Conservation (phyloP, 164 flowering plant genomes). For the Annona cherimola region DNA sequence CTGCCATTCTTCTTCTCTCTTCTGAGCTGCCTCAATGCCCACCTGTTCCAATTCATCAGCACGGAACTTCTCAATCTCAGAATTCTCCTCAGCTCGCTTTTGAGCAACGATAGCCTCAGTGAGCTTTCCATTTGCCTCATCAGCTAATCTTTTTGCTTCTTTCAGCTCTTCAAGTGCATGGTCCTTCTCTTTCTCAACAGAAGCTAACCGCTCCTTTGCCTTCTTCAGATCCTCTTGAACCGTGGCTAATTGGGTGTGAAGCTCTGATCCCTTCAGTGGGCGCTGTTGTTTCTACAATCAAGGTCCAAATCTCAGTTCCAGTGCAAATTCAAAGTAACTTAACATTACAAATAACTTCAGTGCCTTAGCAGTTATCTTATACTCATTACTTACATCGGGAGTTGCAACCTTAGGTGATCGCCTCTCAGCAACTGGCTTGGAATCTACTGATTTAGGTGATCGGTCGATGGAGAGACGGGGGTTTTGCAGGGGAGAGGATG, state of each 20-base stretch:
- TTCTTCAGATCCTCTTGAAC: constrained; percentile 79
- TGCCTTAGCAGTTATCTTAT: neutral
- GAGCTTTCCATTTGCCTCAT: constrained; percentile 76
- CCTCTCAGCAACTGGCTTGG: constrained; percentile 41
- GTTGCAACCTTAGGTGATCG: constrained; percentile 49
- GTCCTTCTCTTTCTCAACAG: constrained; percentile 62
- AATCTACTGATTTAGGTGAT: constrained; percentile 56
- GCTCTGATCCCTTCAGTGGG: constrained; percentile 50
- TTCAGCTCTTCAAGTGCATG: constrained; percentile 61
- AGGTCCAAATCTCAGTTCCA: constrained; percentile 9
- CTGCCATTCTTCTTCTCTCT: constrained; percentile 74
- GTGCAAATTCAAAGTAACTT: neutral
- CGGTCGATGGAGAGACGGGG: constrained; percentile 59
- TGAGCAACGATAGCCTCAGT: constrained; percentile 76
- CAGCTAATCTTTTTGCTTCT: constrained; percentile 61
- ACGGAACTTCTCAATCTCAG: constrained; percentile 93
- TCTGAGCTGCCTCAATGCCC: constrained; percentile 72
- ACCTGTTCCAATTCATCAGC: constrained; percentile 86
- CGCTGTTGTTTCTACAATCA: constrained; percentile 55
- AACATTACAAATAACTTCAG: neutral
- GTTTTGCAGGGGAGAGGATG: constrained; percentile 54
- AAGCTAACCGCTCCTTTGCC: constrained; percentile 58
- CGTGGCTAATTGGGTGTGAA: constrained; percentile 52
- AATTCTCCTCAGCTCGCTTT: constrained; percentile 77
- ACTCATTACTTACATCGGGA: constrained; percentile 72